A percentile compares a stretch with the other conserved stretches of the same genome.
phyloP scores from a whole-genome alignment of 2,329 filamentous ascomycete species.

The Alternaria triticina region DNA sequence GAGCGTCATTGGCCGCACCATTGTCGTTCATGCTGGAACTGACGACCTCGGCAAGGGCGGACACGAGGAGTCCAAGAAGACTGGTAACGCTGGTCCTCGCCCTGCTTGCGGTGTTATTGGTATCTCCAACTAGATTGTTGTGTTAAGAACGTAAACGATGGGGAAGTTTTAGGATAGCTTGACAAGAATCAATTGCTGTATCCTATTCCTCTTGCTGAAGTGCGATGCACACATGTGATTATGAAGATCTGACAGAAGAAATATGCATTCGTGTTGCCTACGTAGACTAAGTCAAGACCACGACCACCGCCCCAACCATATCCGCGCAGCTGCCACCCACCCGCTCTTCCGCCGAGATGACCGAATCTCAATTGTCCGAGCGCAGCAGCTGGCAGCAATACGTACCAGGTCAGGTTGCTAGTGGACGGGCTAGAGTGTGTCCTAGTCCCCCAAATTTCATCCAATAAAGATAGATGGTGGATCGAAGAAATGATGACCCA shows the following conservation, averaged over 20 bases:
- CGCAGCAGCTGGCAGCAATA: background rate
- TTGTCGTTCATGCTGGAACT: slow-evolving; percentile 93
- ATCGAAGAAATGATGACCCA: background rate
- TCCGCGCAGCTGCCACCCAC: background rate
- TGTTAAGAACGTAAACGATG: background rate
- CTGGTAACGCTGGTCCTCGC: slow-evolving; percentile 90
- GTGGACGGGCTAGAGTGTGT: background rate
- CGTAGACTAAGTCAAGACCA: background rate
- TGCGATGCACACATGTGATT: background rate
- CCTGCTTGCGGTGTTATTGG: slow-evolving; percentile 97
- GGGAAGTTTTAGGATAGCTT: background rate
- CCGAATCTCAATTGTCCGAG: slow-evolving; percentile 6
- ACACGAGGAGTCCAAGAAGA: slow-evolving; percentile 96
- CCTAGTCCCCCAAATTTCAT: background rate
- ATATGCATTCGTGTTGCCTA: background rate
- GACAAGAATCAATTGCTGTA: background rate
- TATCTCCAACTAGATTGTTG: slow-evolving; percentile 61
- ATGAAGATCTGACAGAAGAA: background rate
- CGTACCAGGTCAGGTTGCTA: background rate
- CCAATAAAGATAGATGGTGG: background rate
- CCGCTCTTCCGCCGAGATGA: slow-evolving; percentile 1
- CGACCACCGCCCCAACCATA: background rate
- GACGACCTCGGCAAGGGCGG: slow-evolving; percentile 95
- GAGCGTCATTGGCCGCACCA: slow-evolving; percentile 93
- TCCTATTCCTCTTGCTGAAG: background rate